Evolutionary conservation across 1,284 basidiomycete genomes (phyloP).

Genomic region (Ustilago vetiveriae): DNA sequence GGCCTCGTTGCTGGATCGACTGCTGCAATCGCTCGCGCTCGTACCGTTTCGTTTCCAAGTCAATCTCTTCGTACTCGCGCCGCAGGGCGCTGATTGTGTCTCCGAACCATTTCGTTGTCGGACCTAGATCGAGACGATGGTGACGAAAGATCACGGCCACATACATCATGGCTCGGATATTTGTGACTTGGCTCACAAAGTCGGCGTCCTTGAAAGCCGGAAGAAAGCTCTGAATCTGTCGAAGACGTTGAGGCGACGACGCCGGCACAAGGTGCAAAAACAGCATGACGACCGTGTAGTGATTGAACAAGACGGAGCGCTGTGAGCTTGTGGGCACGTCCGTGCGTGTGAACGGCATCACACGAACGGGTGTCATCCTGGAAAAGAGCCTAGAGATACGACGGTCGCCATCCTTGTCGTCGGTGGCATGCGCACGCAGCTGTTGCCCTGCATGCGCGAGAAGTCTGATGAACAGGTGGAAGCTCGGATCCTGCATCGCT

Average conservation of each 20-base stretch:
- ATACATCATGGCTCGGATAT: slow-evolving; percentile 81
- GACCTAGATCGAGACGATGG: slow-evolving; percentile 72
- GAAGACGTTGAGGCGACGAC: slow-evolving; percentile 72
- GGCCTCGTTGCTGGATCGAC: slow-evolving; percentile 6
- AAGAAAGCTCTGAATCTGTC: slow-evolving; percentile 76
- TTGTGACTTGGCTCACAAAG: slow-evolving; percentile 76
- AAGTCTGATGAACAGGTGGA: slow-evolving; percentile 82
- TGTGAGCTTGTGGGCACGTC: slow-evolving; percentile 72
- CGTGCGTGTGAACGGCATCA: slow-evolving; percentile 69
- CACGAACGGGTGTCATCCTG: slow-evolving; percentile 79
- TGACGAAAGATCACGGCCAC: slow-evolving; percentile 77
- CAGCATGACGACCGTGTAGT: slow-evolving; percentile 81
- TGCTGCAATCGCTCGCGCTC: slow-evolving; percentile 33
- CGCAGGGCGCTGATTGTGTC: slow-evolving; percentile 75
- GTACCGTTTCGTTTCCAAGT: slow-evolving; percentile 36
- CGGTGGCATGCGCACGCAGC: slow-evolving; percentile 48
- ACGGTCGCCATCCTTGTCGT: slow-evolving; percentile 51
- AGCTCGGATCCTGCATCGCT: slow-evolving; percentile 75
- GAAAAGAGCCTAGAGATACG: slow-evolving; percentile 79
- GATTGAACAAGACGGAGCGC: slow-evolving; percentile 85
- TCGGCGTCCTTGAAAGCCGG: slow-evolving; percentile 75
- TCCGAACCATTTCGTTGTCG: slow-evolving; percentile 76
- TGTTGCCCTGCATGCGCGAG: slow-evolving; percentile 72
- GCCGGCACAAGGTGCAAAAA: slow-evolving; percentile 78
- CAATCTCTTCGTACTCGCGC: slow-evolving; percentile 71